Conservation (phyloP, 2,329 filamentous ascomycete species). For the Chrysosporium keratinophilum region DNA sequence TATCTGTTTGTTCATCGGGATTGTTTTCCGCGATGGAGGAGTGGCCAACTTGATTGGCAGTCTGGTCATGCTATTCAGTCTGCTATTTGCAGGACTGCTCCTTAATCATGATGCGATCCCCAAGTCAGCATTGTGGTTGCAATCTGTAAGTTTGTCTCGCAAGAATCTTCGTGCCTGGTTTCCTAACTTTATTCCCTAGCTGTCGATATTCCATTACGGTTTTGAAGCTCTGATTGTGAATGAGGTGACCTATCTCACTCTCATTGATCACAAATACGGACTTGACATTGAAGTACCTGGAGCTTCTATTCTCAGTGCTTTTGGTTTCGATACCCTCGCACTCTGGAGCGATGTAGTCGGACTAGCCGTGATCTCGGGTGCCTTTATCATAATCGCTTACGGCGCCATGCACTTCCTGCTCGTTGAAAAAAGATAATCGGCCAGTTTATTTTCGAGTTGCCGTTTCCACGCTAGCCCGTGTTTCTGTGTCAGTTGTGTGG, state of each 20-base stretch:
- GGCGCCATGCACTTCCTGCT: conserved; percentile 85
- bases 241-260: conserved; percentile 78
- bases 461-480: not conserved
- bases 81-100: conserved; percentile 86
- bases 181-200: conserved; percentile 34
- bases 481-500: too few relatives aligned
- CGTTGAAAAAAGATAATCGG: conserved; percentile 63
- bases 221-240: conserved; percentile 97
- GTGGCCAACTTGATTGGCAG: conserved; percentile 91
- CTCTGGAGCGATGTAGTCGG: conserved; percentile 78
- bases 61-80: conserved; percentile 91
- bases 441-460: not conserved
- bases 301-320: conserved; percentile 83
- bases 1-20: conserved; percentile 92
- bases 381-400: conserved; percentile 83
- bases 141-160: conserved; percentile 50
- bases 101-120: conserved; percentile 94
- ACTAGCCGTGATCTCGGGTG: conserved; percentile 67
- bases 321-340: conserved; percentile 82
- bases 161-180: not conserved
- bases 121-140: conserved; percentile 73
- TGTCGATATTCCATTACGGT: conserved; percentile 97
- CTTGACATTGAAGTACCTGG: conserved; percentile 94
- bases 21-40: conserved; percentile 80
- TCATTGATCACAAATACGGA: conserved; percentile 90